phyloP scores from a whole-genome alignment of 352 stramenopile genomes.

The Pythium monospermum region DNA sequence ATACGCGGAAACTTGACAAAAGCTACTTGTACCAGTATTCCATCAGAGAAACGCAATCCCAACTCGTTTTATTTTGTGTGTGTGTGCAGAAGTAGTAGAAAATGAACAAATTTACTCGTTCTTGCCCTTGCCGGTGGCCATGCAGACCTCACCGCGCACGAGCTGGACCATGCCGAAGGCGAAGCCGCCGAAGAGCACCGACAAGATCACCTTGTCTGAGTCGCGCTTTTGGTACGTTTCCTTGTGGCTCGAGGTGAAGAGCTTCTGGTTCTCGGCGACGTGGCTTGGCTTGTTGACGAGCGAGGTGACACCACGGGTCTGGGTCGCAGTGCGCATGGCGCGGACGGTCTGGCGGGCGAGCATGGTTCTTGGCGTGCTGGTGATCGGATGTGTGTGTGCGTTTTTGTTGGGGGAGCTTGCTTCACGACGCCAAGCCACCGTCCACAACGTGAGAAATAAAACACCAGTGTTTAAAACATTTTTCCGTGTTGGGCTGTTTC shows the following conservation, averaged over 20 bases:
- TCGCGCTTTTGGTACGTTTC: slow-evolving; percentile 63
- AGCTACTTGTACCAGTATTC: too few relatives aligned
- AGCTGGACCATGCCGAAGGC: slow-evolving; percentile 55
- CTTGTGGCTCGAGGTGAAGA: slow-evolving; percentile 55
- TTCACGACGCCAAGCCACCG: too few relatives aligned
- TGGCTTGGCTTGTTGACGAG: slow-evolving; percentile 71
- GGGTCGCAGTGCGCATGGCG: slow-evolving; percentile 17
- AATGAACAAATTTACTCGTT: slow-evolving; percentile 47
- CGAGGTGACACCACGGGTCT: slow-evolving; percentile 44
- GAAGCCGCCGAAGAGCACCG: slow-evolving; percentile 33
- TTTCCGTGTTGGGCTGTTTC: too few relatives aligned
- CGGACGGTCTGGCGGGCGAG: slow-evolving; percentile 49
- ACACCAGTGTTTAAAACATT: too few relatives aligned
- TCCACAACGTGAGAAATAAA: too few relatives aligned
- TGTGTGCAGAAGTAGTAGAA: not conserved
- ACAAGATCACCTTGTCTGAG: slow-evolving; percentile 43
- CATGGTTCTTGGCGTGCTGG: slow-evolving; percentile 27
- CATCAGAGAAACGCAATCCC: too few relatives aligned
- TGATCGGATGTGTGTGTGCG: too few relatives aligned
- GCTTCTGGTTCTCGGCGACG: slow-evolving; percentile 53
- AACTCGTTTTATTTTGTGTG: too few relatives aligned
- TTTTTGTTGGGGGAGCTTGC: too few relatives aligned
- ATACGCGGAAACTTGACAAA: too few relatives aligned
- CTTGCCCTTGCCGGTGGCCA: slow-evolving; percentile 64
- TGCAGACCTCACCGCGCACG: slow-evolving; percentile 59